Evolutionary conservation across 2,329 filamentous ascomycete species (phyloP).

Genomic region (Penicillium thymicola): DNA sequence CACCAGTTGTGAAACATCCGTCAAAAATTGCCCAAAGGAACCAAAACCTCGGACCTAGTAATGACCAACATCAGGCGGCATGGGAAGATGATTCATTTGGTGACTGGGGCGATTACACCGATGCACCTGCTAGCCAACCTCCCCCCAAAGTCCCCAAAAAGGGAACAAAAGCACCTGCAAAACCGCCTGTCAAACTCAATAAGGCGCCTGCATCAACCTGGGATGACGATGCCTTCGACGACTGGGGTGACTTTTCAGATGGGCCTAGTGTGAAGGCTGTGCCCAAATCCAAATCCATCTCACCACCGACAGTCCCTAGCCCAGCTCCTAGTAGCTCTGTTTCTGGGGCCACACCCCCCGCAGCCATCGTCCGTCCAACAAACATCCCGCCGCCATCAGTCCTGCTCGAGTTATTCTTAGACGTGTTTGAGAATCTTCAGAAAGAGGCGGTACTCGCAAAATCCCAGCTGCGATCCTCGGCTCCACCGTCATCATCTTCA

Average conservation of each 20-base stretch:
- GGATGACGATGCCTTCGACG: slow-evolving; percentile 19
- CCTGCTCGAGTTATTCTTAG: slow-evolving; percentile 71
- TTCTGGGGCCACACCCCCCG: slow-evolving; percentile 11
- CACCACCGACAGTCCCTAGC: slow-evolving; percentile 8
- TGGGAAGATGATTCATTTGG: slow-evolving; percentile 19
- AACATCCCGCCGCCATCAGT: slow-evolving; percentile 88
- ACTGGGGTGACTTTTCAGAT: slow-evolving; percentile 24
- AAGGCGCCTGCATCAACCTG: slow-evolving; percentile 14
- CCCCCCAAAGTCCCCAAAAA: slow-evolving; percentile 14
- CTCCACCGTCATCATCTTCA: neutral
- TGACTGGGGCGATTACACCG: slow-evolving; percentile 23
- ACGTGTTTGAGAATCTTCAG: slow-evolving; percentile 65
- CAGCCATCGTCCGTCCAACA: slow-evolving; percentile 58
- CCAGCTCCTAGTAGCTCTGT: slow-evolving; percentile 13
- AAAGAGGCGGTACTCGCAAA: slow-evolving; percentile 64
- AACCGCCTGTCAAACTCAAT: slow-evolving; percentile 9
- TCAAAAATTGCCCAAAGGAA: neutral
- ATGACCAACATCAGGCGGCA: slow-evolving; percentile 10
- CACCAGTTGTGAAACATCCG: slow-evolving; percentile 5
- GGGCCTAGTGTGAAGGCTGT: slow-evolving; percentile 11
- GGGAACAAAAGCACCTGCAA: slow-evolving; percentile 2
- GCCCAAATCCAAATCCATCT: slow-evolving; percentile 2
- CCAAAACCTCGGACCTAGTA: slow-evolving; percentile 9
- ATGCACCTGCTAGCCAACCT: slow-evolving; percentile 8
- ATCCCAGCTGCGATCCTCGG: slow-evolving; percentile 46